Conservation (phyloP, 805 yeast species). For the Peterozyma xylosa region DNA sequence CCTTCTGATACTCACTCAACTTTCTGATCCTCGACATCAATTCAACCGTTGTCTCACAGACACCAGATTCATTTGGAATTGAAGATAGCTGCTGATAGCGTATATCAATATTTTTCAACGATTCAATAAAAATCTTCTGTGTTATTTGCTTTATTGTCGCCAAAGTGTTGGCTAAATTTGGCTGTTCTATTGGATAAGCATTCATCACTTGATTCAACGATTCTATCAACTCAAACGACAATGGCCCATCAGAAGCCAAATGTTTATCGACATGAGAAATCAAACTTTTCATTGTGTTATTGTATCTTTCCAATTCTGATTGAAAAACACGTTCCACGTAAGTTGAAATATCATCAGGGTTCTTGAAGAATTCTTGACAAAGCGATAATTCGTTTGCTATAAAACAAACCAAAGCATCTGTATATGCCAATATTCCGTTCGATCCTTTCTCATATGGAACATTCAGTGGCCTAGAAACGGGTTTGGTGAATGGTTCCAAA, state of each 20-base stretch:
- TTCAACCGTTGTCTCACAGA: constrained; percentile 68
- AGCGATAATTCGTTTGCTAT: constrained; percentile 44
- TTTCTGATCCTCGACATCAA: constrained; percentile 59
- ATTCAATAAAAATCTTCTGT: constrained; percentile 42
- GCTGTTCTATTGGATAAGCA: constrained; percentile 1
- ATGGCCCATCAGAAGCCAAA: constrained; percentile 38
- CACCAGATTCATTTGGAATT: constrained; percentile 52
- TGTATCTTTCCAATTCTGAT: constrained; percentile 28
- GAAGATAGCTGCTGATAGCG: constrained; percentile 31
- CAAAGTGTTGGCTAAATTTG: constrained; percentile 11
- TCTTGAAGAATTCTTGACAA: constrained; percentile 29
- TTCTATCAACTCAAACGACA: constrained; percentile 55
- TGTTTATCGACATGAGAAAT: constrained; percentile 29
- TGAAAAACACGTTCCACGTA: constrained; percentile 23
- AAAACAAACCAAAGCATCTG: constrained; percentile 41
- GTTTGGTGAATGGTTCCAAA: constrained; percentile 37
- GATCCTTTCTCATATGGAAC: constrained; percentile 55
- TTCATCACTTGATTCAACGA: constrained; percentile 5
- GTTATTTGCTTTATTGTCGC: constrained; percentile 15
- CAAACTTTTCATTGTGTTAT: constrained; percentile 29
- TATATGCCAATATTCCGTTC: constrained; percentile 48
- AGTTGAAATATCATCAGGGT: constrained; percentile 17
- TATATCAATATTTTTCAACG: constrained; percentile 47
- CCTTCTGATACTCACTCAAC: constrained; percentile 52
- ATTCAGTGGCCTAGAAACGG: constrained; percentile 25